Conservation (phyloP, 306 rosid species). For the Cicer bijugum region DNA sequence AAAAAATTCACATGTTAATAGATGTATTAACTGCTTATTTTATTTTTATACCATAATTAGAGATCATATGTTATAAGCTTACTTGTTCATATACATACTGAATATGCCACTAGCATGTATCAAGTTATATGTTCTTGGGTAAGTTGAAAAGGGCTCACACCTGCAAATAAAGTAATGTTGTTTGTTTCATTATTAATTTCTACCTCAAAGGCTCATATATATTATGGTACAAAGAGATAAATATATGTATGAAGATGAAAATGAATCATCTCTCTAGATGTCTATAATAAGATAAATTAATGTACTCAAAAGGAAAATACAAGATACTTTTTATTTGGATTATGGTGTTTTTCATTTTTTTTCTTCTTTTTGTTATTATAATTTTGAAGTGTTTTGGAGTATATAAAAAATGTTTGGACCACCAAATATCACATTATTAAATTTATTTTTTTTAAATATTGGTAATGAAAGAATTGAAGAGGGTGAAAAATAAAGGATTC, state of each 20-base stretch:
- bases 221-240: neutral
- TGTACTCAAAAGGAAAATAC: neutral
- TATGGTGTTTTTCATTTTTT: too few relatives aligned
- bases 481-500: too few relatives aligned
- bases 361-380: too few relatives aligned
- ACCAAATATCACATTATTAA: too few relatives aligned
- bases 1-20: too few relatives aligned
- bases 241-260: neutral
- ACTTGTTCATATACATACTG: conserved; percentile 60
- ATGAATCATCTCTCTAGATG: neutral
- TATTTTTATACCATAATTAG: too few relatives aligned
- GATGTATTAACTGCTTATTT: too few relatives aligned
- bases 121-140: conserved; percentile 64
- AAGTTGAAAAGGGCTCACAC: conserved; percentile 71
- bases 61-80: conserved; percentile 38
- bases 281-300: neutral
- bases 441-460: too few relatives aligned
- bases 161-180: conserved; percentile 39
- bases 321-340: neutral
- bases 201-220: neutral
- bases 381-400: too few relatives aligned
- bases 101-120: conserved; percentile 59
- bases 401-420: too few relatives aligned
- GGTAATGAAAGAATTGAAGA: too few relatives aligned
- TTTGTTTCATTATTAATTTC: conserved; percentile 10